phyloP scores from a whole-genome alignment of 495 filamentous ascomycete genomes.

The Hypoxylon cercidicola region DNA sequence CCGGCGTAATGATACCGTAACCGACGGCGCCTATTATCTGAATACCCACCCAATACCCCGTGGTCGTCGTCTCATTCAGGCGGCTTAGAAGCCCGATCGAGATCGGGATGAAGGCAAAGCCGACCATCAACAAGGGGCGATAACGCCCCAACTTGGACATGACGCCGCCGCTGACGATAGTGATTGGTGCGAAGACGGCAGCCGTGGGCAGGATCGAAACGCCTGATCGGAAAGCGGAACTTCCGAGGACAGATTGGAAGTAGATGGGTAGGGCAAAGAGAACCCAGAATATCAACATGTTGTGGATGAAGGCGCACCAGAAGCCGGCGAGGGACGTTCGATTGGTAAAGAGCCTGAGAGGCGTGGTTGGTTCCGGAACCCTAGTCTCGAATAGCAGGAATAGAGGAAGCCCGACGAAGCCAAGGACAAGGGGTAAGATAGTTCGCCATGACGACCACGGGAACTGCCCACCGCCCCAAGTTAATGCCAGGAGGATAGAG shows the following conservation, averaged over 20 bases:
- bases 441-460: constrained; percentile 65
- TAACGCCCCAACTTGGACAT: constrained; percentile 55
- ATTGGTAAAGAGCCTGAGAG: constrained; percentile 24
- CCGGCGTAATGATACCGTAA: constrained; percentile 36
- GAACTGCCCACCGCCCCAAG: constrained; percentile 65
- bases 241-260: constrained; percentile 52
- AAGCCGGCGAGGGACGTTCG: constrained; percentile 20
- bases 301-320: constrained; percentile 21
- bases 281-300: constrained; percentile 39
- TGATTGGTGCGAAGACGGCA: constrained; percentile 41
- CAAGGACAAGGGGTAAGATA: constrained; percentile 66
- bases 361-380: constrained; percentile 24
- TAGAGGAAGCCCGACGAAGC: constrained; percentile 53
- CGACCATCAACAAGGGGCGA: constrained; percentile 47
- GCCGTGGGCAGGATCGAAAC: constrained; percentile 49
- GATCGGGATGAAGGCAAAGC: constrained; percentile 49
- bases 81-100: constrained; percentile 53
- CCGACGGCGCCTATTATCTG: constrained; percentile 37
- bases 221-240: constrained; percentile 46
- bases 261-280: constrained; percentile 57
- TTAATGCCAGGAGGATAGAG: constrained; percentile 62
- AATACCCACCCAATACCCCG: constrained; percentile 42
- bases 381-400: constrained; percentile 60
- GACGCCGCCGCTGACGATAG: constrained; percentile 41
- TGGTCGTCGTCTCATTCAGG: constrained; percentile 42